Conservation (phyloP, 176 grass and related monocot species). For the Tuctoria greenei region DNA sequence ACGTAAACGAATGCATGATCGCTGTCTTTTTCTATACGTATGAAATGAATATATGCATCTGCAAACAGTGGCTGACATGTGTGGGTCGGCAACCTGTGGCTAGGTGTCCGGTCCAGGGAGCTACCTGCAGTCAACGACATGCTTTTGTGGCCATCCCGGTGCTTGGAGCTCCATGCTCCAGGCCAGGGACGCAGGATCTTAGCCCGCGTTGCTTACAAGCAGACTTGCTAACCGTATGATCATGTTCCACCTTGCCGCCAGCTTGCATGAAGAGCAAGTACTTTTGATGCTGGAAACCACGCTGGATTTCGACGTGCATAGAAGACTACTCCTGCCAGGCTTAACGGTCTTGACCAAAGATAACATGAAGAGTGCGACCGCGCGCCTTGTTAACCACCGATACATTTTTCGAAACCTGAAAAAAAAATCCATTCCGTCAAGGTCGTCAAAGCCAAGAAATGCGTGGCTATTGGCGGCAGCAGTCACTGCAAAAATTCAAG, state of each 20-base stretch:
- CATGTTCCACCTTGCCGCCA: neutral
- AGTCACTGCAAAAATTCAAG: too few relatives aligned
- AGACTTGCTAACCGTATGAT: neutral
- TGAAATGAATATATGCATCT: neutral
- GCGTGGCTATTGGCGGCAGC: too few relatives aligned
- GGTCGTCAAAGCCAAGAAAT: too few relatives aligned
- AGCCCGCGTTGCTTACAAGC: constrained; percentile 39
- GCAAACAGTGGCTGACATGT: neutral
- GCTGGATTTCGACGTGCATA: neutral
- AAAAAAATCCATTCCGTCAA: neutral
- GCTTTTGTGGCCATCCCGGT: neutral
- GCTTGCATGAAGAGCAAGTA: neutral
- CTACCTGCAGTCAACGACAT: neutral
- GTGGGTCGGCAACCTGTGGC: neutral
- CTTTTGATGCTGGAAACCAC: neutral
- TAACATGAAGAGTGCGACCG: neutral
- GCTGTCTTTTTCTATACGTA: neutral
- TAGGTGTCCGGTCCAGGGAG: neutral
- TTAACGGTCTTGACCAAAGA: neutral
- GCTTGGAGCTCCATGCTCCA: constrained; percentile 22
- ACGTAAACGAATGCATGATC: too few relatives aligned
- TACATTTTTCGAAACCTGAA: neutral
- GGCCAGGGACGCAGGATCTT: constrained; percentile 30
- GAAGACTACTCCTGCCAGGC: neutral
- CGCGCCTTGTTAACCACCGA: too few relatives aligned